A percentile compares a stretch with the other conserved stretches of the same genome.
Evolutionary conservation across 148 eudicot species (phyloP).

Genomic region (Cornus florida): DNA sequence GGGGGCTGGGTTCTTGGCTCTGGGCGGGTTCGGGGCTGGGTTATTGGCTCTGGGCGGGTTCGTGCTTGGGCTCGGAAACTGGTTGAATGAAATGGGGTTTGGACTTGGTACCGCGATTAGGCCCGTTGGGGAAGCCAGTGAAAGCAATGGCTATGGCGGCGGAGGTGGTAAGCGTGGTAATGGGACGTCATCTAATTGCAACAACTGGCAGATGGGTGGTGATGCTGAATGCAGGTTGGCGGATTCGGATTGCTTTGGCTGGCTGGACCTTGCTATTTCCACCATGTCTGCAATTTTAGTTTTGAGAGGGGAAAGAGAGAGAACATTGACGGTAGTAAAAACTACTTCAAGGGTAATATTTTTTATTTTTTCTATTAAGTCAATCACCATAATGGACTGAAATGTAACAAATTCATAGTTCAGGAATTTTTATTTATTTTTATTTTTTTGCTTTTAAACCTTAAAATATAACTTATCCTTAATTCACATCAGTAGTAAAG

Average conservation of each 20-base stretch:
- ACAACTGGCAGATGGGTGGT: slow-evolving; percentile 67
- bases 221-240: slow-evolving; percentile 37
- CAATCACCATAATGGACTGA: too few relatives aligned
- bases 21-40: slow-evolving; percentile 30
- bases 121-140: slow-evolving; percentile 20
- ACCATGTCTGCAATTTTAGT: too few relatives aligned
- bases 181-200: slow-evolving; percentile 12
- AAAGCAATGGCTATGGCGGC: background rate
- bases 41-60: too few relatives aligned
- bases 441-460: too few relatives aligned
- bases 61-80: slow-evolving; percentile 11
- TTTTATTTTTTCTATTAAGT: too few relatives aligned
- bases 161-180: slow-evolving; percentile 15
- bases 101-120: slow-evolving; percentile 20
- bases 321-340: too few relatives aligned
- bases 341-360: too few relatives aligned
- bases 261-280: slow-evolving; percentile 72
- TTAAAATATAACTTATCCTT: too few relatives aligned
- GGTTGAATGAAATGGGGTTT: slow-evolving; percentile 21
- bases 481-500: too few relatives aligned
- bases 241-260: slow-evolving; percentile 41
- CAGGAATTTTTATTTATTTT: too few relatives aligned
- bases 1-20: slow-evolving; percentile 15
- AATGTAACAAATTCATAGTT: too few relatives aligned
- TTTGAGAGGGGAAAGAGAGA: too few relatives aligned